These are phyloP conservation scores for Incumbomyces delicatus DNA, from an alignment of 2,329 filamentous ascomycete species.

Conservation along the genomic window DNA sequence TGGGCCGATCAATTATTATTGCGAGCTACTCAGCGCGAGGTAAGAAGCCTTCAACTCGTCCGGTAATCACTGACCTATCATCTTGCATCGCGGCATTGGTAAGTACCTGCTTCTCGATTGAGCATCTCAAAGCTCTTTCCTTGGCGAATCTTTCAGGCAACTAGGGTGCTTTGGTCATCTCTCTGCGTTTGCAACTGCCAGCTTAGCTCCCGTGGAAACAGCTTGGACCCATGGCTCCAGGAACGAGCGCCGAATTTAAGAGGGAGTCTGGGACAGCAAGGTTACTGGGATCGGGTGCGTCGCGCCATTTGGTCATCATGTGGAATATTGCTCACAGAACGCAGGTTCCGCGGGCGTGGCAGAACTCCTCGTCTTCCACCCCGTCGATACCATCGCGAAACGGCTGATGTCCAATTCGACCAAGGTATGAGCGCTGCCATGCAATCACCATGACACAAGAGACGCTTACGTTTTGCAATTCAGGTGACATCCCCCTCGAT, in stretches of 20 bases:
- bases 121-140: too few relatives aligned
- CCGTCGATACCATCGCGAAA: conserved; percentile 96
- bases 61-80: too few relatives aligned
- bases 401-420: conserved; percentile 97
- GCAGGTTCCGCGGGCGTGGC: conserved; percentile 84
- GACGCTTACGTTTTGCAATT: neutral
- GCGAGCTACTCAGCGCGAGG: too few relatives aligned
- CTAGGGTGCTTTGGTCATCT: too few relatives aligned
- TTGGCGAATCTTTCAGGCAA: too few relatives aligned
- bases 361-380: conserved; percentile 87
- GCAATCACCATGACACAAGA: neutral
- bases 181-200: too few relatives aligned
- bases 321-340: conserved; percentile 10
- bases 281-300: conserved; percentile 78
- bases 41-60: too few relatives aligned
- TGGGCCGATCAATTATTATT: too few relatives aligned
- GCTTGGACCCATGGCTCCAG: conserved; percentile 16
- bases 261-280: conserved; percentile 83
- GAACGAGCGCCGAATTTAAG: conserved; percentile 49
- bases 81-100: too few relatives aligned
- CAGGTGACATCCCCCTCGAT: conserved; percentile 51
- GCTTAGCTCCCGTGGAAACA: too few relatives aligned
- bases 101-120: too few relatives aligned
- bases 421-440: conserved; percentile 42
- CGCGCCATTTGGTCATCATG: neutral